Evolutionary conservation across 2,329 filamentous ascomycete genomes (phyloP), one percentile per base, ranked within the genome.

Genomic region (Uncinocarpus reesii): DNA sequence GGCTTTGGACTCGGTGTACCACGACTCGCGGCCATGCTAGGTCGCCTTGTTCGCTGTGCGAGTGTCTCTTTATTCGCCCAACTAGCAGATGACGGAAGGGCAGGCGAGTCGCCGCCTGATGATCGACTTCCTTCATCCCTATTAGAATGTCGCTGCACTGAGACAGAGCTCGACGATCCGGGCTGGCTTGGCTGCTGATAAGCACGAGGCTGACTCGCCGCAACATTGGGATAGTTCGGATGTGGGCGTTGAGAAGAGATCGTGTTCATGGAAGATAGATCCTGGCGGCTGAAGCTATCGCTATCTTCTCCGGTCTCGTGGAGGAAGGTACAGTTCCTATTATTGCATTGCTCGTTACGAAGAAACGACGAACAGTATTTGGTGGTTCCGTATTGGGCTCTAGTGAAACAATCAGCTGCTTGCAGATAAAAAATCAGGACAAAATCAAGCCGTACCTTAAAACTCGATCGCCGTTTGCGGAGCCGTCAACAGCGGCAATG

Each of bases 281-380:
- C 90, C 63, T 95, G 88, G 41, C 92, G 79, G 7, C 87, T 94
- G 63, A 95, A 96, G 67, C 88, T 95, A 61, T 96, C 90, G 56
- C 92, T 90, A 58, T 95, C 92, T 61, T 98, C 92, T n/a, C 92
- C 93, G 32, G 92, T 85, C 67, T 98, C 93, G 62, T 98, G 92
- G 43, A 98, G 70, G 65, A 98, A 98, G 79, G 95, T 98, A 72
- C 92, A 98, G 54, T 92, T 90, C 44, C 89, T 81, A 61, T 98
- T 98, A 49, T 86, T 88, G 67, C 92, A 98, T 56, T 83, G 84
- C 66, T 98, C 92, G 56, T 93, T 88, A 50, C 93, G 84, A 15
- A 98, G 75, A 73, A 93, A 98, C 3, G 92, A 90, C 0, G 92
- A 98, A 65, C 92, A 98, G 66, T 98, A 98, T 65, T 98, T 98